Evolutionary conservation across 108 stramenopile species (phyloP), one percentile per base, ranked within the genome.

Genomic region (Skeletonema tropicum): DNA sequence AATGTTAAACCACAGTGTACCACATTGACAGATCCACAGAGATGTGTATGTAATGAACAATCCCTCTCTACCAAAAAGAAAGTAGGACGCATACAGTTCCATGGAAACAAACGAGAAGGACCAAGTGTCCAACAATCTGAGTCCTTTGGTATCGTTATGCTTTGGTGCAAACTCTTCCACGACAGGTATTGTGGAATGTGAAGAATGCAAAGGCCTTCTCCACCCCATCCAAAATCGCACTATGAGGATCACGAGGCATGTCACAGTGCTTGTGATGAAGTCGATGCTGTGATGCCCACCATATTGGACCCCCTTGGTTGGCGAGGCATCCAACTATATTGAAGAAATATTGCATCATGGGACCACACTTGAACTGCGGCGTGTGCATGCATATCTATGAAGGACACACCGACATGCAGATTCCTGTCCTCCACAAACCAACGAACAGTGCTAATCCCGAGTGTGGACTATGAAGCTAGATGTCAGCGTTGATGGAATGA

Each of bases 281-380:
- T 2, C 85, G 73, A 81, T 89, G 89, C 49, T 86, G 84, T 1
- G 73, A 71, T 8, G 89, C 86, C 89, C 89, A 89, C 89, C 89
- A 89, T 38, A 89, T 76, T 0, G 89, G 89, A 14, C 84, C 82
- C 2, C 89, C 86, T 41, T 89, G 89, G 59, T 83, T 83, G 32
- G 85, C 86, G 21, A 74, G 52, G 36, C 85, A 89, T 9, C 86
- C 86, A n/a, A 78, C 21, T 6, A 86, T n/a, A 36, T 70, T 71
- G 58, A 89, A 13, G 42, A 73, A 30, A 36, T 84, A n/a, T 31
- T 79, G 82, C 33, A 69, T 86, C 2, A 46, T 0, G 0, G 77
- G 75, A 3, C 75, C 68, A 48, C 89, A 87, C 45, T 83, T 84
- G 71, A 87, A 87, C n/a, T 1, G 84, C 86, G 46, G 84, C 77